Conservation (phyloP, 1,284 basidiomycete genomes). For the Leccinum solheimii region DNA sequence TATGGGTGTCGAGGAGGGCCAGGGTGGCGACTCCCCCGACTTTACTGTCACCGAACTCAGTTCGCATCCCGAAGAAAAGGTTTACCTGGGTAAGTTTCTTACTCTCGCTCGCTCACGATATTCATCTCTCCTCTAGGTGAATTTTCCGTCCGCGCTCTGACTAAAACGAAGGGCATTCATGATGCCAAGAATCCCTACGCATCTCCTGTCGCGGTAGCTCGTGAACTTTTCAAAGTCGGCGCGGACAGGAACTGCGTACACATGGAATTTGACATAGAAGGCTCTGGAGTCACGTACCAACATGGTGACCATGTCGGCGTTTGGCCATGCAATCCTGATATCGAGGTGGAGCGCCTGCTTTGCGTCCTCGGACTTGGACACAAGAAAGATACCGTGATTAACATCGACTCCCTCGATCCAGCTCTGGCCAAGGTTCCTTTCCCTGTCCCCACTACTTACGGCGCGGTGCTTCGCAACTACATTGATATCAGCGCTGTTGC, state of each 20-base stretch:
- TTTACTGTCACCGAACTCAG: constrained; percentile 87
- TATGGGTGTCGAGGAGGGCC: constrained; percentile 92
- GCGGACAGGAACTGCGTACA: constrained; percentile 93
- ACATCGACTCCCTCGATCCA: constrained; percentile 95
- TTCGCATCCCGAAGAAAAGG: constrained; percentile 76
- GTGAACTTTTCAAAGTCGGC: constrained; percentile 80
- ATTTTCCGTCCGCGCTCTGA: constrained; percentile 87
- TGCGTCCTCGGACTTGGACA: constrained; percentile 81
- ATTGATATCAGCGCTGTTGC: constrained; percentile 93
- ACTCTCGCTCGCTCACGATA: not conserved
- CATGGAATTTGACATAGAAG: constrained; percentile 92
- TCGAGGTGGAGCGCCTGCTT: constrained; percentile 89
- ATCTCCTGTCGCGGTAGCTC: constrained; percentile 75
- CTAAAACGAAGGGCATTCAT: constrained; percentile 89
- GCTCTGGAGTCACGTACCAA: constrained; percentile 97
- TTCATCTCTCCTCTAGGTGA: constrained; percentile 54
- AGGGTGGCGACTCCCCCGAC: constrained; percentile 93
- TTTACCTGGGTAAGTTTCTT: constrained; percentile 74
- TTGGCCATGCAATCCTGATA: constrained; percentile 94
- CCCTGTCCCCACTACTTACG: constrained; percentile 95
- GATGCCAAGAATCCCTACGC: constrained; percentile 98
- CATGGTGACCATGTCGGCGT: constrained; percentile 98
- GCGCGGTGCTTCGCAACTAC: constrained; percentile 93
- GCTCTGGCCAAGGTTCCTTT: constrained; percentile 98
- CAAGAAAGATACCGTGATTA: constrained; percentile 80